phyloP scores from a whole-genome alignment of 2,329 filamentous ascomycete genomes.

The Aaosphaeria pasadenensis region DNA sequence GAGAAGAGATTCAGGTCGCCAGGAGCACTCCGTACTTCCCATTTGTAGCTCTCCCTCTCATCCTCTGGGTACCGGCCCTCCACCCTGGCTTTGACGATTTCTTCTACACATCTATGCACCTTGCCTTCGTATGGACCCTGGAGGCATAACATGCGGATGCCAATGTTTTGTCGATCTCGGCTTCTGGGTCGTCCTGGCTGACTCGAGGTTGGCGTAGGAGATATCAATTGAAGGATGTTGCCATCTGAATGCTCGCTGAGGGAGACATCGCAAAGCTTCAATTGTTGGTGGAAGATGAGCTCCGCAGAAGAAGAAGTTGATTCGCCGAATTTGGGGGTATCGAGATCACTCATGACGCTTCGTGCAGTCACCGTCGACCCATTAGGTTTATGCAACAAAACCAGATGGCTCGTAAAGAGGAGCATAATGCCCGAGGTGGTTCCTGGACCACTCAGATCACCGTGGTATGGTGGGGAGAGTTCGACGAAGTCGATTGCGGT shows the following conservation, averaged over 20 bases:
- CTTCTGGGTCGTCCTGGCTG: constrained; percentile 30
- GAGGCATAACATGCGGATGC: constrained; percentile 58
- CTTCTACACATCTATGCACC: constrained; percentile 74
- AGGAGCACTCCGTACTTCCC: constrained; percentile 70
- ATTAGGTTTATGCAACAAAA: constrained; percentile 70
- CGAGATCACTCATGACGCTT: constrained; percentile 78
- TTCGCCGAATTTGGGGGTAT: constrained; percentile 62
- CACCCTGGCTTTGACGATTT: constrained; percentile 79
- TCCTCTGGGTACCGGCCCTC: constrained; percentile 79
- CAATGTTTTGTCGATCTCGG: constrained; percentile 25
- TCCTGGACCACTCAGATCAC: constrained; percentile 45
- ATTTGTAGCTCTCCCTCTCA: constrained; percentile 78
- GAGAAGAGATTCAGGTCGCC: constrained; percentile 57
- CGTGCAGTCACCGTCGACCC: constrained; percentile 66
- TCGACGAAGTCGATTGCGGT: constrained; percentile 78
- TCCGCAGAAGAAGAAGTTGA: constrained; percentile 45
- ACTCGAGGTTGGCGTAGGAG: constrained; percentile 38
- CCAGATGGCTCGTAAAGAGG: constrained; percentile 77
- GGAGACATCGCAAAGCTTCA: constrained; percentile 66
- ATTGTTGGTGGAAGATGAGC: constrained; percentile 71
- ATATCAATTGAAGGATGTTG: constrained; percentile 65
- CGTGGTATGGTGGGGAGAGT: constrained; percentile 67
- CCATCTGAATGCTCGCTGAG: constrained; percentile 66
- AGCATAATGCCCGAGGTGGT: constrained; percentile 66
- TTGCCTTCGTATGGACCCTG: constrained; percentile 75